phyloP scores from a whole-genome alignment of 805 yeast genomes.

The Starmerella stellata region DNA sequence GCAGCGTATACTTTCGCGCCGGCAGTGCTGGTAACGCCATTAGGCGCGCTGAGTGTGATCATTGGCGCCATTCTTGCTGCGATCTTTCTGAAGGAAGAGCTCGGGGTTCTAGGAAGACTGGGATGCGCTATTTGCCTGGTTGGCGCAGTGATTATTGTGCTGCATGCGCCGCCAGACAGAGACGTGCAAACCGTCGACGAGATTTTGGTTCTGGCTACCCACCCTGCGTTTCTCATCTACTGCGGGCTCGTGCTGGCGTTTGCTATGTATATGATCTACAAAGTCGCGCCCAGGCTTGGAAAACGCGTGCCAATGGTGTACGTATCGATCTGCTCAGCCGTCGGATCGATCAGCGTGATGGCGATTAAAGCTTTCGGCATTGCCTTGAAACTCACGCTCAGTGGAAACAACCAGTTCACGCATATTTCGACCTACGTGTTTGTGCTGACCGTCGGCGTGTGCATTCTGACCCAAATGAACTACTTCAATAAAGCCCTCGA shows the following conservation, averaged over 20 bases:
- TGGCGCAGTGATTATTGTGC: conserved; percentile 72
- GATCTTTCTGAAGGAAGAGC: conserved; percentile 63
- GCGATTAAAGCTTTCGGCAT: conserved; percentile 85
- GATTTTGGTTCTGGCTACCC: conserved; percentile 58
- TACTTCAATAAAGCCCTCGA: conserved; percentile 85
- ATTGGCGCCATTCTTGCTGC: conserved; percentile 87
- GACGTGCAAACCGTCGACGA: conserved; percentile 79
- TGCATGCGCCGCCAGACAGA: conserved; percentile 90
- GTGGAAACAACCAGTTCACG: conserved; percentile 75
- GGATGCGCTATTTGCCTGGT: conserved; percentile 82
- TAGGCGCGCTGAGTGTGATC: conserved; percentile 77
- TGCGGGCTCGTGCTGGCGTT: conserved; percentile 44
- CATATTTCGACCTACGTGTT: conserved; percentile 72
- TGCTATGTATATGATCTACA: conserved; percentile 62
- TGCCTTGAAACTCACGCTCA: conserved; percentile 65
- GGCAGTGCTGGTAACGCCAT: conserved; percentile 76
- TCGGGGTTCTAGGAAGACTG: conserved; percentile 74
- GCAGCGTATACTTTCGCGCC: conserved; percentile 95
- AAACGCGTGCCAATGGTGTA: conserved; percentile 71
- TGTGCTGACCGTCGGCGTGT: conserved; percentile 54
- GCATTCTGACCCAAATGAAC: conserved; percentile 83
- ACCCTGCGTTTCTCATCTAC: conserved; percentile 54
- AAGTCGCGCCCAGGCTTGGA: conserved; percentile 66
- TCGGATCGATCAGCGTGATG: conserved; percentile 82
- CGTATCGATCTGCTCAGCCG: conserved; percentile 74